Percentiles rank a stretch among this genome's conserved stretches.
These are phyloP conservation scores for Ceratocystis colombiana DNA, from an alignment of 2,329 filamentous ascomycete genomes.

Conservation along the genomic window DNA sequence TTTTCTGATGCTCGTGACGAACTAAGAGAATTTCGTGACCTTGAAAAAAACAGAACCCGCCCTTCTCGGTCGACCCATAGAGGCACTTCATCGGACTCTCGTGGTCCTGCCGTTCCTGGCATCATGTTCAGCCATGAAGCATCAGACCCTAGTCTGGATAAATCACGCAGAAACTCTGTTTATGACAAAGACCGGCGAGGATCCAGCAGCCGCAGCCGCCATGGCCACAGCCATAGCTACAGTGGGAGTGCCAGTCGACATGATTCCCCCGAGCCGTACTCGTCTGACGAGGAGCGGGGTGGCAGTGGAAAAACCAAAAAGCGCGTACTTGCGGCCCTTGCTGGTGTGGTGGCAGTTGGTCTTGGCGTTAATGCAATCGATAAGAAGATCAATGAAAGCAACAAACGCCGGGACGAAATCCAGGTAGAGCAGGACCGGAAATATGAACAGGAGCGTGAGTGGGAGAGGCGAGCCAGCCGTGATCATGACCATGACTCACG, in stretches of 20 bases:
- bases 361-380: slow-evolving; percentile 45
- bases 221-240: slow-evolving; percentile 30
- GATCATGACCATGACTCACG: background rate
- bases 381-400: slow-evolving; percentile 36
- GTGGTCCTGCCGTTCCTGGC: slow-evolving; percentile 39
- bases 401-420: slow-evolving; percentile 30
- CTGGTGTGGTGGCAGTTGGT: slow-evolving; percentile 46
- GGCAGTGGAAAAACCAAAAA: slow-evolving; percentile 33
- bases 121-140: slow-evolving; percentile 44
- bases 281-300: slow-evolving; percentile 21
- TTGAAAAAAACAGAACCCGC: slow-evolving; percentile 26
- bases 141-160: slow-evolving; percentile 35
- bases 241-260: slow-evolving; percentile 1
- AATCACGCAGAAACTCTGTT: slow-evolving; percentile 27
- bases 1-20: slow-evolving; percentile 22
- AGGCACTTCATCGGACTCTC: slow-evolving; percentile 33
- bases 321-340: slow-evolving; percentile 38
- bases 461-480: background rate
- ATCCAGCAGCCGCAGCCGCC: slow-evolving; percentile 27
- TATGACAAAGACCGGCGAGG: slow-evolving; percentile 12
- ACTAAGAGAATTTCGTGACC: slow-evolving; percentile 12
- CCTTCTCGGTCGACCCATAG: slow-evolving; percentile 34
- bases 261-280: slow-evolving; percentile 18
- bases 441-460: slow-evolving; percentile 16
- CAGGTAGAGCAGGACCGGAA: background rate